Evolutionary conservation across 1,139 yeast genomes (phyloP), one percentile per base, ranked within the genome.

Genomic region (Candida sanyaensis): DNA sequence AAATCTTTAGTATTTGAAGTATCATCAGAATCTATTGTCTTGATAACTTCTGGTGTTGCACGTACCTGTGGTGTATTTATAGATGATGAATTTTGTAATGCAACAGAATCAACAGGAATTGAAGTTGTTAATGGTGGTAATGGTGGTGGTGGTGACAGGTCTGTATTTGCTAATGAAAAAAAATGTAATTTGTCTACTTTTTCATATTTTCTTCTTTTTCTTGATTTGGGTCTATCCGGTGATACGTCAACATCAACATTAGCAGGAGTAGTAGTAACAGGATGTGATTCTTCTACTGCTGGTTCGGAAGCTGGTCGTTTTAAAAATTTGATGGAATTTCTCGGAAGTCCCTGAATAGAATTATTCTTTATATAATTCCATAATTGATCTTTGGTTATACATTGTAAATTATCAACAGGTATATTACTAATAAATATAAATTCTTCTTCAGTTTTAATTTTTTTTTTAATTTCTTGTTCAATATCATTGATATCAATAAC

Each of bases 131-230:
- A n/a, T 4, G 41, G 13, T 29, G 33, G 28, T 23, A 33, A 26
- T 27, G 30, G 17, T 4, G 41, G 13, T 29, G 33, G 28, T 23
- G 38, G 31, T 27, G 32, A 1, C 30, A 42, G 26, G 3, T 41
- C 28, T n/a, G 41, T 26, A 13, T 33, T 29, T 12, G 52, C 41
- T 44, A 69, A 62, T 47, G 69, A 68, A 46, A 71, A 69, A 48
- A 71, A 71, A 47, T 69, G 71, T 40, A 69, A 57, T 26, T 63
- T 65, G 45, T 62, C 65, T 1, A 68, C 71, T 44, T 63, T 63
- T 46, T 68, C 69, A 43, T 68, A 63, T 44, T 62, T 67, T 37
- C 68, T 56, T 55, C 75, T 57, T 48, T 69, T 69, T 38, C 72
- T 54, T 7, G 47, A 37, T 26, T 47, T 23, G 24, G 44, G 46